These are phyloP conservation scores for Apiospora marii DNA, from an alignment of 2,329 filamentous ascomycete species.

Conservation along the genomic window DNA sequence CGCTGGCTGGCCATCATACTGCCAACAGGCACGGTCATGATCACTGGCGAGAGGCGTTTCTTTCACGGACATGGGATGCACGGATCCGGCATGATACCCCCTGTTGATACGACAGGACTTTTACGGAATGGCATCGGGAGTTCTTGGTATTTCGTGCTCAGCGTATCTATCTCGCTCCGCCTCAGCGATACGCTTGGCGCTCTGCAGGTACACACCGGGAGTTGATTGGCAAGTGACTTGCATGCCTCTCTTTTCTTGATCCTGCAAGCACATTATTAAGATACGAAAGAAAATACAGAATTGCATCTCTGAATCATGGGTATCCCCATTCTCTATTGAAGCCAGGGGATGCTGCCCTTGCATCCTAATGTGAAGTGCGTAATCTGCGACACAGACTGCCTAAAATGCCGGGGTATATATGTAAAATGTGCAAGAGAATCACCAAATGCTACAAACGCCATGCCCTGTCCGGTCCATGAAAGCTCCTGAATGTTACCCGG, in stretches of 20 bases:
- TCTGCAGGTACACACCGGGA: conserved; percentile 30
- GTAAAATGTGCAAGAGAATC: conserved; percentile 7
- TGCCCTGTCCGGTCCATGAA: not conserved
- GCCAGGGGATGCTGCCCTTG: not conserved
- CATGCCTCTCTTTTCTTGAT: conserved; percentile 38
- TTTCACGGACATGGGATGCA: conserved; percentile 37
- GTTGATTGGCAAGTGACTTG: conserved; percentile 26
- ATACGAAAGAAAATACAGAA: conserved; percentile 14
- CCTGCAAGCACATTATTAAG: conserved; percentile 35
- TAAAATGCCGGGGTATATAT: conserved; percentile 15
- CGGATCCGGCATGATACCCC: conserved; percentile 44
- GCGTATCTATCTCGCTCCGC: conserved; percentile 22
- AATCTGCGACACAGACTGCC: conserved; percentile 3
- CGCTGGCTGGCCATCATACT: conserved; percentile 33
- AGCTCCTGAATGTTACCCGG: not conserved
- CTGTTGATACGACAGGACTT: conserved; percentile 34
- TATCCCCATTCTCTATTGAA: not conserved
- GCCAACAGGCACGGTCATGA: conserved; percentile 6
- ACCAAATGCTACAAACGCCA: conserved; percentile 19
- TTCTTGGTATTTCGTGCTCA: conserved; percentile 28
- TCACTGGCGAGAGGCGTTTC: conserved; percentile 39
- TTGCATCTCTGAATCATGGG: conserved; percentile 2
- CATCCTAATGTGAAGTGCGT: not conserved
- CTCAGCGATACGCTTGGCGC: conserved; percentile 16
- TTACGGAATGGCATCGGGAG: conserved; percentile 30